Conservation (phyloP, 140 eudicot species). For the Erigeron philadelphicus region DNA sequence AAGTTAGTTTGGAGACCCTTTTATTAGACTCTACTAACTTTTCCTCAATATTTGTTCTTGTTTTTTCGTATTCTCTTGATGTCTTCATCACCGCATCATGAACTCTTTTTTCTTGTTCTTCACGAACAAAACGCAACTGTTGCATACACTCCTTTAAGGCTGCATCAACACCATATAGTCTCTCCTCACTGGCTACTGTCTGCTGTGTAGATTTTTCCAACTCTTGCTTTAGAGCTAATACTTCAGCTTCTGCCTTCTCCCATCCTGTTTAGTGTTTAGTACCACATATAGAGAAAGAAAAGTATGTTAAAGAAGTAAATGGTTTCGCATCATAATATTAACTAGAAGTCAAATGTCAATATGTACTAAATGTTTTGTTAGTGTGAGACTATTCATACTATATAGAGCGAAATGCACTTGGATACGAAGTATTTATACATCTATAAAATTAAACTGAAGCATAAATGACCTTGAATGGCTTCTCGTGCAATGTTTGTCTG, state of each 20-base stretch:
- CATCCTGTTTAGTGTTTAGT: conserved; percentile 58
- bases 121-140: conserved; percentile 77
- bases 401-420: background rate
- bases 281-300: background rate
- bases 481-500: conserved; percentile 76
- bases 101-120: conserved; percentile 80
- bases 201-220: conserved; percentile 54
- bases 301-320: background rate
- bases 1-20: conserved; percentile 39
- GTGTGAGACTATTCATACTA: background rate
- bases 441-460: conserved; percentile 7
- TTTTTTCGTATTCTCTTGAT: conserved; percentile 57
- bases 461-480: conserved; percentile 73
- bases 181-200: conserved; percentile 52
- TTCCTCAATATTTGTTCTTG: conserved; percentile 37
- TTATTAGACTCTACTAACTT: conserved; percentile 51
- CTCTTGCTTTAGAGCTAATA: conserved; percentile 57
- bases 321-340: background rate
- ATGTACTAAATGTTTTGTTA: background rate
- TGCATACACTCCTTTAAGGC: conserved; percentile 93
- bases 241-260: conserved; percentile 81
- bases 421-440: background rate
- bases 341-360: conserved; percentile 1
- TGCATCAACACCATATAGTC: conserved; percentile 55
- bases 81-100: conserved; percentile 65